Conservation (phyloP, 805 yeast species). For the Saccharomycopsis sp. region DNA sequence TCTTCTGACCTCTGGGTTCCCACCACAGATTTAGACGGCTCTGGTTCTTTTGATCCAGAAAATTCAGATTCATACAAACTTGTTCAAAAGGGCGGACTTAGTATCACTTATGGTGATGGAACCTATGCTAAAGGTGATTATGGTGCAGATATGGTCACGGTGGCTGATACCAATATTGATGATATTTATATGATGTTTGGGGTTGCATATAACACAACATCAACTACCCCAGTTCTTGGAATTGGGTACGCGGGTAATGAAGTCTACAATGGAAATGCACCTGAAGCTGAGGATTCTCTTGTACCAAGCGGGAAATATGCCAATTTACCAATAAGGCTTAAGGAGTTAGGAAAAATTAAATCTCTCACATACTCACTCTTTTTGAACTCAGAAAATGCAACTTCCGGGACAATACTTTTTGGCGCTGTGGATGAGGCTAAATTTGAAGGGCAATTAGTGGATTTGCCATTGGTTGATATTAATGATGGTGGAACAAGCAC, state of each 20-base stretch:
- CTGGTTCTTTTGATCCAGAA: constrained; percentile 9
- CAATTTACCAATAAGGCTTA: constrained; percentile 12
- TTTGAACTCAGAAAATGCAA: constrained; percentile 4
- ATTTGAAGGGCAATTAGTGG: constrained; percentile 5
- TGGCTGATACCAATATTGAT: background rate
- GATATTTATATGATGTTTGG: too few species aligned
- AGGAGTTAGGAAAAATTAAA: constrained; percentile 6
- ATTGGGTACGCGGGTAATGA: constrained; percentile 15
- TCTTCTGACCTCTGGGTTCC: constrained; percentile 30
- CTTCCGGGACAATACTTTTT: constrained; percentile 13
- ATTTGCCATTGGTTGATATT: constrained; percentile 8
- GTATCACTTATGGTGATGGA: constrained; percentile 14
- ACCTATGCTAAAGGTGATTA: constrained; percentile 19
- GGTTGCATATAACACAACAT: constrained; percentile 7
- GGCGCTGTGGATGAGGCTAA: constrained; percentile 18
- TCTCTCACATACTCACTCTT: constrained; percentile 13
- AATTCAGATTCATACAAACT: too few species aligned
- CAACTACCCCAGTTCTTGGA: constrained; percentile 12
- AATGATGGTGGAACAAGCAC: constrained; percentile 7
- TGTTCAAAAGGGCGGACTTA: too few species aligned
- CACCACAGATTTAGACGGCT: background rate
- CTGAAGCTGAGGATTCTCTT: too few species aligned
- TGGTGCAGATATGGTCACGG: constrained; percentile 13
- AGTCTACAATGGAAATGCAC: constrained; percentile 4
- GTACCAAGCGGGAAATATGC: constrained; percentile 7